Evolutionary conservation across 495 filamentous ascomycete genomes (phyloP).

Genomic region (Aspergillus indologenus): DNA sequence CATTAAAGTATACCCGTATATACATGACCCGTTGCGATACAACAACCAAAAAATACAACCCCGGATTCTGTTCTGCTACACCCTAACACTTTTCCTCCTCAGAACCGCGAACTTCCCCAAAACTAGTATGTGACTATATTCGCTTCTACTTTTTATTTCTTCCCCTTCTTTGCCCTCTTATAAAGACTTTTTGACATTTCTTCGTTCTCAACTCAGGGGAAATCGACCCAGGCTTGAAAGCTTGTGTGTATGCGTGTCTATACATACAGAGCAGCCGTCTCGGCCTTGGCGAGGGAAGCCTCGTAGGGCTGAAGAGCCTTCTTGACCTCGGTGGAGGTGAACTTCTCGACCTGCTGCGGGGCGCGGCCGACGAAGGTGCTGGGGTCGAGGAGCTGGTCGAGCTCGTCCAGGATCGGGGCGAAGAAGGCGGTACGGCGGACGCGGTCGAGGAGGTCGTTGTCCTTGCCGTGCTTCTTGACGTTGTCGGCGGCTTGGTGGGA

Average conservation of each 20-base stretch:
- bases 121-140: too few relatives aligned
- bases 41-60: not conserved
- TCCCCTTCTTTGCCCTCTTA: too few relatives aligned
- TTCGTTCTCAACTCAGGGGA: too few relatives aligned
- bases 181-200: too few relatives aligned
- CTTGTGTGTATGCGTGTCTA: too few relatives aligned
- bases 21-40: not conserved
- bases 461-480: conserved; percentile 75
- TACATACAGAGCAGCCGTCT: conserved; percentile 52
- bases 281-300: conserved; percentile 34
- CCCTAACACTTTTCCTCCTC: too few relatives aligned
- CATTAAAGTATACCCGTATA: not conserved
- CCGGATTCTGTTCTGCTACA: not conserved
- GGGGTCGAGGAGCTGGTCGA: conserved; percentile 71
- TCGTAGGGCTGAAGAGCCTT: conserved; percentile 51
- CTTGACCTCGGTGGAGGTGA: conserved; percentile 53
- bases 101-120: too few relatives aligned
- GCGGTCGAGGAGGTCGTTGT: conserved; percentile 81
- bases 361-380: conserved; percentile 65
- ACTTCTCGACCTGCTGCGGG: conserved; percentile 56
- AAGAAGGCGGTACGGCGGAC: conserved; percentile 78
- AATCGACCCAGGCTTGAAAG: too few relatives aligned
- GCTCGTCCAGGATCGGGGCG: conserved; percentile 69
- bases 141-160: too few relatives aligned
- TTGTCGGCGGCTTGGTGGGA: conserved; percentile 77